phyloP scores from a whole-genome alignment of 495 filamentous ascomycete species.

The Xylaria intraflava region DNA sequence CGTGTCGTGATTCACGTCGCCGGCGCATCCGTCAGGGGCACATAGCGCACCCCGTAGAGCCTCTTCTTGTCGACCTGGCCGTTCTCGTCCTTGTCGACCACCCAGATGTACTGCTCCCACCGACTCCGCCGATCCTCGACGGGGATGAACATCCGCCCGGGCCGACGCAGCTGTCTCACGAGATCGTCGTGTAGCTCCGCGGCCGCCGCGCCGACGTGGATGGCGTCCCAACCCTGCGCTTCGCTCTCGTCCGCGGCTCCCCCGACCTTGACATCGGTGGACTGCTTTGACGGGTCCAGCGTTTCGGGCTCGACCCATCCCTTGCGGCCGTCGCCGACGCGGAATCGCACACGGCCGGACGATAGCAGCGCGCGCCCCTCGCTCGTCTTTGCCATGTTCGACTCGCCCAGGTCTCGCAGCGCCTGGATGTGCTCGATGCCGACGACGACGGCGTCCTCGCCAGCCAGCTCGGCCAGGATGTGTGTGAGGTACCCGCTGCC shows the following conservation, averaged over 20 bases:
- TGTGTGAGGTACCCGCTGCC: constrained; percentile 90
- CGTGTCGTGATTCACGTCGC: background rate
- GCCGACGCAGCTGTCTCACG: constrained; percentile 69
- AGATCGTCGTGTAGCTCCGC: constrained; percentile 63
- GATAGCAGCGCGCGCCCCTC: constrained; percentile 55
- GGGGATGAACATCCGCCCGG: constrained; percentile 82
- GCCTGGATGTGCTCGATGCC: constrained; percentile 85
- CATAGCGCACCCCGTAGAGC: constrained; percentile 81
- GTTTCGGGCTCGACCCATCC: constrained; percentile 55
- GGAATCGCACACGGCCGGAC: constrained; percentile 58
- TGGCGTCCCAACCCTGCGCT: constrained; percentile 67
- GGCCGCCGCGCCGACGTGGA: constrained; percentile 92
- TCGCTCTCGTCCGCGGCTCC: constrained; percentile 29
- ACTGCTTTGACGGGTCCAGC: constrained; percentile 8
- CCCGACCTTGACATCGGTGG: constrained; percentile 7
- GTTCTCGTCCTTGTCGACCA: constrained; percentile 78
- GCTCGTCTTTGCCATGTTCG: constrained; percentile 66
- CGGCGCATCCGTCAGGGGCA: constrained; percentile 79
- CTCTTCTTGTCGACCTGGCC: constrained; percentile 69
- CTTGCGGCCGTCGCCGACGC: constrained; percentile 73
- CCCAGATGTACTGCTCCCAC: constrained; percentile 71
- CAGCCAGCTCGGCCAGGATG: constrained; percentile 76
- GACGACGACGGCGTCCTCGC: constrained; percentile 56
- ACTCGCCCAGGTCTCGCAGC: constrained; percentile 62
- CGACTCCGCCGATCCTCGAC: constrained; percentile 54